Evolutionary conservation across 768 basidiomycete species (phyloP).

Genomic region (Tylopilus rubrobrunneus): DNA sequence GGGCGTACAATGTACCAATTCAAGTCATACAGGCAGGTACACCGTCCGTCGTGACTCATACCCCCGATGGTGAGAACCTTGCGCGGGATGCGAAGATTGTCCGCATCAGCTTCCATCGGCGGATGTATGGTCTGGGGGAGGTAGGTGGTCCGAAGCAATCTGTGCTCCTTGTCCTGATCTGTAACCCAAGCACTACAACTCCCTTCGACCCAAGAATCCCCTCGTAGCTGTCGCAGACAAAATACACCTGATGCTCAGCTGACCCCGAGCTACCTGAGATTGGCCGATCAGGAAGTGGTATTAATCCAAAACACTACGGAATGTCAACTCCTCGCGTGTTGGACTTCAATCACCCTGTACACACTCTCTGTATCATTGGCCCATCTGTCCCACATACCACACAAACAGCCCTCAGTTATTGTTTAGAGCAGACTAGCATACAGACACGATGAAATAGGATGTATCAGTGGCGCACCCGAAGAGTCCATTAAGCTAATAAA

Average conservation of each 20-base stretch:
- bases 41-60: slow-evolving; percentile 82
- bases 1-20: slow-evolving; percentile 78
- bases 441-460: not conserved
- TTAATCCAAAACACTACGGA: too few relatives aligned
- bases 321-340: not conserved
- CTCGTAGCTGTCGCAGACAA: slow-evolving; percentile 28
- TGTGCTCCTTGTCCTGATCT: slow-evolving; percentile 3
- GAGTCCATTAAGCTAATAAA: slow-evolving; percentile 49
- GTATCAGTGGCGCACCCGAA: not conserved
- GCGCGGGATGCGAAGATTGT: slow-evolving; percentile 40
- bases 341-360: not conserved
- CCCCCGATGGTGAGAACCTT: slow-evolving; percentile 42
- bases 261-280: not conserved
- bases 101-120: slow-evolving; percentile 86
- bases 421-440: slow-evolving; percentile 3
- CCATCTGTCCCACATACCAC: slow-evolving; percentile 9
- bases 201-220: slow-evolving; percentile 55
- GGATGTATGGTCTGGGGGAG: slow-evolving; percentile 95
- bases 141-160: slow-evolving; percentile 40
- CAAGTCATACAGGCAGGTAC: slow-evolving; percentile 84
- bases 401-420: not conserved
- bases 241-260: slow-evolving; percentile 29
- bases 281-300: not conserved
- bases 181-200: slow-evolving; percentile 76
- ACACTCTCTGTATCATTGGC: not conserved